Base-by-base conservation (phyloP, 208 protist species). In the Leishmania braziliensis region DNA sequence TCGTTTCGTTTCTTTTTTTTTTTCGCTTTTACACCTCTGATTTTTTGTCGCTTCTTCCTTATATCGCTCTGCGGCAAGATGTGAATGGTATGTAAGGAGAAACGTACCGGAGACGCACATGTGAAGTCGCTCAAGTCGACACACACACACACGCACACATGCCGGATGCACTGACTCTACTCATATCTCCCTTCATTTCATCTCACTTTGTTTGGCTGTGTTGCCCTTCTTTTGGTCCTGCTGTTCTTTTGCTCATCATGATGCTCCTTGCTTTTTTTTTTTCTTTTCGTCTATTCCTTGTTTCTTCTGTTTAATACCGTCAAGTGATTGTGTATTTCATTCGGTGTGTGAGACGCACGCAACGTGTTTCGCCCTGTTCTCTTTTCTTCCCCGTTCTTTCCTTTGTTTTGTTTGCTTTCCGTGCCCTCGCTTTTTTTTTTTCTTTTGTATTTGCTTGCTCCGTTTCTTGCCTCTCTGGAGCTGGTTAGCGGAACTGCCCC, bases 371-470 rank as follows among this genome's bases (percentile, higher is more conserved):
- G 5, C 16, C 26, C 56, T 26, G 56, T 3, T 29, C 8, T 73
- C n/a, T 73, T 56, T 16, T 51, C 56, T 26, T 8, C 16, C 26
- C 56, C 0, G 56, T 18, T 29, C 23, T 73, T 53, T 73, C 68
- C 39, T 48, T 48, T 5, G 6, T 48, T 48, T 54, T 72, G 26
- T 14, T 29, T 51, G 20, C 26, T 54, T 73, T 84, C 80, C 26
- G n/a, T 68, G 54, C 8, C n/a, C 29, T 14, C 63, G 36, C 36
- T 69, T 3, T 29, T 69, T 69, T 43, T 43, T 43, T 0, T 54
- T 79, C 43, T 75, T 54, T 78, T 36, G 65, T 75, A 68, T 69
- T 68, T 66, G 20, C 53, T 73, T 46, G 26, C 60, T 72, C 56
- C 18, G 5, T n/a, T n/a, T 20, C 56, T 33, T 12, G 2, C 5